Conservation (phyloP, 2,329 filamentous ascomycete species). For the Sordariomycetes sp. region DNA sequence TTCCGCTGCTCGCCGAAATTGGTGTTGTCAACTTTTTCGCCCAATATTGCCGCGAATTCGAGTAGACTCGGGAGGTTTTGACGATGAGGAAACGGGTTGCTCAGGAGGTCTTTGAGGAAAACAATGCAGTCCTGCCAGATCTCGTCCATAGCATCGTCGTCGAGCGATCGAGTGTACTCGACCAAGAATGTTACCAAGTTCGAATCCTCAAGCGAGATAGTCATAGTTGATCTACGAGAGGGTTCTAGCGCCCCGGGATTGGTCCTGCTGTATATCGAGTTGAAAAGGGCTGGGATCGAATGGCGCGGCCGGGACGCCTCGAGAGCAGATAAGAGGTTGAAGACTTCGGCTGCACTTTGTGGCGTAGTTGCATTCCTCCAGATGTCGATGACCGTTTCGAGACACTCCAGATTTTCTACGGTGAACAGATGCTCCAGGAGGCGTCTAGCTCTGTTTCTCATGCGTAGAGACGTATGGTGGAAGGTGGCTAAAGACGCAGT, state of each 20-base stretch:
- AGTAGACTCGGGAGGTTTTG: slow-evolving; percentile 80
- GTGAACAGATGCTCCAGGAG: slow-evolving; percentile 89
- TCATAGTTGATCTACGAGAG: slow-evolving; percentile 76
- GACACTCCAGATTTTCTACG: slow-evolving; percentile 83
- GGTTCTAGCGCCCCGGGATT: slow-evolving; percentile 75
- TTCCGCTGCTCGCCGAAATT: slow-evolving; percentile 91
- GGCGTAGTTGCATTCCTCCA: slow-evolving; percentile 55
- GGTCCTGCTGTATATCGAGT: slow-evolving; percentile 89
- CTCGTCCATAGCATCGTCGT: slow-evolving; percentile 96
- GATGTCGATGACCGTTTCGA: slow-evolving; percentile 82
- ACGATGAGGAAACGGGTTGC: slow-evolving; percentile 89
- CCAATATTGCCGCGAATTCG: slow-evolving; percentile 81
- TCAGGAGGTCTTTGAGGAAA: slow-evolving; percentile 81
- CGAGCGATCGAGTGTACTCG: slow-evolving; percentile 79
- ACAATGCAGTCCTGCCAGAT: slow-evolving; percentile 93
- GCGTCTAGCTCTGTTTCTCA: slow-evolving; percentile 81
- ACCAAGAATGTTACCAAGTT: slow-evolving; percentile 85
- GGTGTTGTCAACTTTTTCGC: slow-evolving; percentile 94
- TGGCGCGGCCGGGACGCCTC: slow-evolving; percentile 87
- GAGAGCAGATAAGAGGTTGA: slow-evolving; percentile 81
- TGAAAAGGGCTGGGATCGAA: slow-evolving; percentile 88
- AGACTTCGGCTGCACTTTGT: slow-evolving; percentile 52
- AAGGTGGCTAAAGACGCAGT: slow-evolving; percentile 69
- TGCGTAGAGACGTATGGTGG: slow-evolving; percentile 78
- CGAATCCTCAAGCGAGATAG: slow-evolving; percentile 71